Evolutionary conservation across 2,329 filamentous ascomycete genomes (phyloP).

Genomic region (Periconia sp.): DNA sequence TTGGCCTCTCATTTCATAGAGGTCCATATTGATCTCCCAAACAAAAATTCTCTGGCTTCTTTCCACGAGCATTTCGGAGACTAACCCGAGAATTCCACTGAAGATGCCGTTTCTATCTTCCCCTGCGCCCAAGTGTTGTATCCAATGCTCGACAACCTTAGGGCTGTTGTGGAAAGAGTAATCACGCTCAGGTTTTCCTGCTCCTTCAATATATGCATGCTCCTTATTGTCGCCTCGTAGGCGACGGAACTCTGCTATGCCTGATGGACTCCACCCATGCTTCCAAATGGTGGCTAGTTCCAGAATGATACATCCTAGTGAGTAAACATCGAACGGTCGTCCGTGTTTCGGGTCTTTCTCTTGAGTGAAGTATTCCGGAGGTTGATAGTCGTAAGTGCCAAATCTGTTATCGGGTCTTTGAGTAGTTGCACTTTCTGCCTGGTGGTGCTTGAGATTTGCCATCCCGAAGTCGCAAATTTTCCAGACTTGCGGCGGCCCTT

Average conservation of each 20-base stretch:
- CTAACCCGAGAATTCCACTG: not conserved
- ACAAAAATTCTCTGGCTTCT: not conserved
- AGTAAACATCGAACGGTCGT: slow-evolving; percentile 7
- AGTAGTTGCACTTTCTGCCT: not conserved
- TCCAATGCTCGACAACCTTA: not conserved
- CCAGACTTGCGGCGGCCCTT: slow-evolving; percentile 1
- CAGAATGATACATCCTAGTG: slow-evolving; percentile 9
- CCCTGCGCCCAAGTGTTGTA: not conserved
- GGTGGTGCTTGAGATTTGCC: not conserved
- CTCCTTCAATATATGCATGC: not conserved
- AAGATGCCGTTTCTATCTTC: not conserved
- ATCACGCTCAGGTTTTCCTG: not conserved
- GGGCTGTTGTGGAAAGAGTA: not conserved
- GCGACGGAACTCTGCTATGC: not conserved
- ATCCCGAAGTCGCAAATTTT: slow-evolving; percentile 25
- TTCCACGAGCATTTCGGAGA: not conserved
- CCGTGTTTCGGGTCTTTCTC: not conserved
- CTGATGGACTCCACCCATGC: slow-evolving; percentile 1
- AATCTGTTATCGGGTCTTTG: too few relatives aligned
- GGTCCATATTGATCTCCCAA: slow-evolving; percentile 6
- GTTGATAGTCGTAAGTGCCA: not conserved
- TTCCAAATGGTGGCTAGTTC: slow-evolving; percentile 7
- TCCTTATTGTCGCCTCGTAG: not conserved
- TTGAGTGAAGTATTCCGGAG: slow-evolving; percentile 2
- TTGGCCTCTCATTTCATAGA: not conserved